phyloP scores from a whole-genome alignment of 78 protist species.

The Planoprotostelium fungivorum region DNA sequence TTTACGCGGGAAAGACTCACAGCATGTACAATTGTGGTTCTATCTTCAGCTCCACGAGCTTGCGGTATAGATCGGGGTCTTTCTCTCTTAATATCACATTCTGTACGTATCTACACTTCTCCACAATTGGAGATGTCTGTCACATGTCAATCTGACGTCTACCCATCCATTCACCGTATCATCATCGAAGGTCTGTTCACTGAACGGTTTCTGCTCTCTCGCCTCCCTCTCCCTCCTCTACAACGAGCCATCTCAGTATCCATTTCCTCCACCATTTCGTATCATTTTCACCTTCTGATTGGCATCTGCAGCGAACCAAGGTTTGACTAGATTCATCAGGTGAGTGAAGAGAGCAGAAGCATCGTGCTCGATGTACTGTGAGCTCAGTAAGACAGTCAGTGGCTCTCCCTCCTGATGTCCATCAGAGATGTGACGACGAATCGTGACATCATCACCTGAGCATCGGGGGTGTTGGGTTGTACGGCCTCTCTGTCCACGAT shows the following conservation, averaged over 20 bases:
- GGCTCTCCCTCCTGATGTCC: background rate
- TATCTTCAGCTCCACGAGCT: conserved; percentile 28
- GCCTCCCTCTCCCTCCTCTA: background rate
- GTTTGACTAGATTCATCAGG: conserved; percentile 21
- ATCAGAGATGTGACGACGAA: background rate
- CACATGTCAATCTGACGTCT: conserved; percentile 10
- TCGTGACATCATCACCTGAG: background rate
- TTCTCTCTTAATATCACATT: conserved; percentile 15
- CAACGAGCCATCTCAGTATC: background rate
- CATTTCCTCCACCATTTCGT: too few species aligned
- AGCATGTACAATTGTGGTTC: conserved; percentile 64
- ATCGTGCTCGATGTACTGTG: conserved; percentile 41
- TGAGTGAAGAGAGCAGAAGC: conserved; percentile 4
- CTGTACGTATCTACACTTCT: conserved; percentile 43
- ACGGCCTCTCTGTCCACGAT: conserved; percentile 19
- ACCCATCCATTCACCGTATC: background rate
- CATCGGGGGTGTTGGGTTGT: conserved; percentile 1
- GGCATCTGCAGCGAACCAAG: background rate
- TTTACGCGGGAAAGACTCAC: conserved; percentile 2
- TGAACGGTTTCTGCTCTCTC: conserved; percentile 1
- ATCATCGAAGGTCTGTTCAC: background rate
- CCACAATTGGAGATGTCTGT: conserved; percentile 11
- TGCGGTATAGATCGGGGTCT: conserved; percentile 31
- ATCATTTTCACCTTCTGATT: background rate
- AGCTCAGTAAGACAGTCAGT: background rate